Evolutionary conservation across 2,329 filamentous ascomycete species (phyloP).

Genomic region (Colletotrichum costaricense): DNA sequence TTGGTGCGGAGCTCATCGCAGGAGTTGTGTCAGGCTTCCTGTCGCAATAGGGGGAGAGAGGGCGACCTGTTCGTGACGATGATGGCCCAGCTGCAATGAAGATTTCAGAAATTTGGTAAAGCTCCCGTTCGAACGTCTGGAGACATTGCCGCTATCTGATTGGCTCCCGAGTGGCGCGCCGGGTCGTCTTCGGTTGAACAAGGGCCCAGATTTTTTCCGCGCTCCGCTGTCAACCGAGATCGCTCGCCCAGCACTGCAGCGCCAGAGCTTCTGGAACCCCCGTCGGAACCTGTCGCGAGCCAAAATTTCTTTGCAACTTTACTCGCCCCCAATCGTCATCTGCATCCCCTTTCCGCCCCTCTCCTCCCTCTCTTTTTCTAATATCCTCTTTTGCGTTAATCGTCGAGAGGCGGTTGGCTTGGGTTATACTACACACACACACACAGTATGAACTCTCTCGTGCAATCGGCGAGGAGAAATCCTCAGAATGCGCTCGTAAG

Average conservation of each 20-base stretch:
- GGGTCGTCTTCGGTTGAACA: conserved; percentile 34
- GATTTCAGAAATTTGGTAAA: conserved; percentile 31
- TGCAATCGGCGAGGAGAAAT: conserved; percentile 54
- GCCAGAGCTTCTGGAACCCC: conserved; percentile 20
- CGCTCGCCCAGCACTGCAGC: conserved; percentile 41
- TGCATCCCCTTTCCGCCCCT: conserved; percentile 38
- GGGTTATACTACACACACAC: conserved; percentile 36
- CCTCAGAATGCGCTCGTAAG: conserved; percentile 55
- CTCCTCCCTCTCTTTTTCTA: conserved; percentile 36
- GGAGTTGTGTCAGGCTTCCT: conserved; percentile 43
- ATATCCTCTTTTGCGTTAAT: conserved; percentile 37
- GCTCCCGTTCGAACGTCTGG: conserved; percentile 17
- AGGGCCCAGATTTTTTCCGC: conserved; percentile 41
- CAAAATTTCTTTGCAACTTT: conserved; percentile 51
- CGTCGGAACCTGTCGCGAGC: conserved; percentile 23
- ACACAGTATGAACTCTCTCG: conserved; percentile 56
- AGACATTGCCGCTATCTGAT: conserved; percentile 12
- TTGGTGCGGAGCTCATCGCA: conserved; percentile 56
- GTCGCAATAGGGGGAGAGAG: conserved; percentile 11
- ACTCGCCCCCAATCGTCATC: conserved; percentile 40
- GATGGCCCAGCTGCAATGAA: conserved; percentile 4
- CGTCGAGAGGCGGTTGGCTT: conserved; percentile 43
- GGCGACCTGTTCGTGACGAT: conserved; percentile 10
- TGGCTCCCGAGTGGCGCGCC: background rate
- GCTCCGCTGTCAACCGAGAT: conserved; percentile 49